Evolutionary conservation across 768 basidiomycete genomes (phyloP).

Genomic region (Phanerochaete sordida): DNA sequence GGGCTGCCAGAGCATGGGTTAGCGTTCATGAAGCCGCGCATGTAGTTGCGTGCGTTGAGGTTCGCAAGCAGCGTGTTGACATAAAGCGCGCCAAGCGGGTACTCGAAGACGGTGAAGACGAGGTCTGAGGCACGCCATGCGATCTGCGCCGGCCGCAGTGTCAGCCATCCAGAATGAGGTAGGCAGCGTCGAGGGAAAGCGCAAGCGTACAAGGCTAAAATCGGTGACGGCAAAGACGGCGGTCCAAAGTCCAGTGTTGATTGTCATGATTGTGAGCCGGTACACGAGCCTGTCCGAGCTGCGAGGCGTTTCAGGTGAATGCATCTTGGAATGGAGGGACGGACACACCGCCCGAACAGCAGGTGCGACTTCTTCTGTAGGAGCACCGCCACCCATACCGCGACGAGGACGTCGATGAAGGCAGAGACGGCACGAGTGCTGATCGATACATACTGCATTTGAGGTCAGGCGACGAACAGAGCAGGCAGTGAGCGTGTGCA

Average conservation of each 20-base stretch:
- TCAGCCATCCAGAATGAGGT: neutral
- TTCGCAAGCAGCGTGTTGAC: slow-evolving; percentile 9
- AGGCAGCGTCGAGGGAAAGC: neutral
- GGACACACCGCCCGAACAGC: too few species aligned
- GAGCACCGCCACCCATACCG: too few species aligned
- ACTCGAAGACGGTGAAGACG: slow-evolving; percentile 2
- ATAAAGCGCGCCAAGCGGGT: slow-evolving; percentile 2
- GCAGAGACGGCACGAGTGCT: too few species aligned
- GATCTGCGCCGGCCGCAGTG: neutral
- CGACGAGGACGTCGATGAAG: too few species aligned
- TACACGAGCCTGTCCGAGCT: too few species aligned
- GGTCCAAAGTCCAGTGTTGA: neutral
- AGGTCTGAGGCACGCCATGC: neutral
- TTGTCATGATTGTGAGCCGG: neutral
- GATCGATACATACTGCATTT: too few species aligned
- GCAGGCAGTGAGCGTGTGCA: too few species aligned
- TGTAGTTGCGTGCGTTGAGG: slow-evolving; percentile 5
- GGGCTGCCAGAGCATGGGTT: too few species aligned
- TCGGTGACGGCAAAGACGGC: neutral
- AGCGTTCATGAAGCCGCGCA: neutral
- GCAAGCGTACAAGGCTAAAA: neutral
- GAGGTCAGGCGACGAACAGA: too few species aligned
- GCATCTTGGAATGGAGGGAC: too few species aligned
- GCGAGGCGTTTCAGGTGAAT: too few species aligned
- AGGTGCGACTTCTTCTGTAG: too few species aligned